phyloP scores from a whole-genome alignment of 169 alveolate species.

The Theileria orientalis region DNA sequence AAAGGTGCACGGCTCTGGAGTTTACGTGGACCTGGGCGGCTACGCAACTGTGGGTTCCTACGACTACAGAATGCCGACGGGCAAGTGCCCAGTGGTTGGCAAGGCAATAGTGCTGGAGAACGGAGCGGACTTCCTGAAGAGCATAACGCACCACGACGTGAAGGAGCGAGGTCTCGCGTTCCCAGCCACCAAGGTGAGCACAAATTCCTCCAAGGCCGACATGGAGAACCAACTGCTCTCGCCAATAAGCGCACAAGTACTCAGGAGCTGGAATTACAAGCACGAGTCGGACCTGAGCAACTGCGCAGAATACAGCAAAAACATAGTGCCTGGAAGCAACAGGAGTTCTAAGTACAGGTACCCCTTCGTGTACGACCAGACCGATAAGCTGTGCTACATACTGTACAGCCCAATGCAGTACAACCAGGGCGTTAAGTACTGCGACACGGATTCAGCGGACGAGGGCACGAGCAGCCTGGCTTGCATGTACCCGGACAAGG shows the following conservation, averaged over 20 bases:
- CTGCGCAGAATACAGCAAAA: conserved; percentile 71
- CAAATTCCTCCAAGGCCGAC: conserved; percentile 1
- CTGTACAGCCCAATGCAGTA: conserved; percentile 73
- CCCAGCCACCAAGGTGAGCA: conserved; percentile 32
- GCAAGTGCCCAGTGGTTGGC: conserved; percentile 79
- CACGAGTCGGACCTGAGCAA: conserved; percentile 60
- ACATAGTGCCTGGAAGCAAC: conserved; percentile 47
- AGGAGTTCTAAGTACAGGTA: conserved; percentile 63
- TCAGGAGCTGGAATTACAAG: conserved; percentile 40
- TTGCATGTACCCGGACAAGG: conserved; percentile 74
- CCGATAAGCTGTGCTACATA: conserved; percentile 60
- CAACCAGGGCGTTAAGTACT: conserved; percentile 75
- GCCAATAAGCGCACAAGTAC: conserved; percentile 60
- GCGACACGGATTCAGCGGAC: conserved; percentile 60
- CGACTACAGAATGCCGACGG: conserved; percentile 70
- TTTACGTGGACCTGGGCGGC: conserved; percentile 75
- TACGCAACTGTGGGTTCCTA: conserved; percentile 51
- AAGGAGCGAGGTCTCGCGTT: conserved; percentile 68
- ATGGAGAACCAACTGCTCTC: conserved; percentile 40
- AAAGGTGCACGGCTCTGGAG: conserved; percentile 70
- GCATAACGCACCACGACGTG: conserved; percentile 56
- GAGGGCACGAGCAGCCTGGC: conserved; percentile 57
- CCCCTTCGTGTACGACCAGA: conserved; percentile 73
- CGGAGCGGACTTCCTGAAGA: conserved; percentile 63
- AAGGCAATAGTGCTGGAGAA: conserved; percentile 62